These are phyloP conservation scores for Podospora sp. DNA, from an alignment of 495 filamentous ascomycete species.

Conservation along the genomic window DNA sequence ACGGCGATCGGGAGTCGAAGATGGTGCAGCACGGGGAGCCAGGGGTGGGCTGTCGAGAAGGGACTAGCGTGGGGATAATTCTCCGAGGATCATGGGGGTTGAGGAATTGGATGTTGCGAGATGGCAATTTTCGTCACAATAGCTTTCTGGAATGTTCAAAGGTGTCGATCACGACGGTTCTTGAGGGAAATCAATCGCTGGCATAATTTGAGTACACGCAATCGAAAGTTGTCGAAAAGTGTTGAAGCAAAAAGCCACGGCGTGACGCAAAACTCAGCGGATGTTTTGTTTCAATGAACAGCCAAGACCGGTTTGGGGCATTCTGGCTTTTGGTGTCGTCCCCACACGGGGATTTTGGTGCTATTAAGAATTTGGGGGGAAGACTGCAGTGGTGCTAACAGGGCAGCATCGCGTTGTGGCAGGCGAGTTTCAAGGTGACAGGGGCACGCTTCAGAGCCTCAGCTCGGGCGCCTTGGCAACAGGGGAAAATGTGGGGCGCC, in stretches of 20 bases:
- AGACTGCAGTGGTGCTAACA: neutral
- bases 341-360: neutral
- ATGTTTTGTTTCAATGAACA: neutral
- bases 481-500: neutral
- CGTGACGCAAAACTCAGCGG: neutral
- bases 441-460: constrained; percentile 6
- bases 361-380: neutral
- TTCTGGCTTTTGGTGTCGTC: neutral
- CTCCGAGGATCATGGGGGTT: neutral
- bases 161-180: neutral
- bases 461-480: neutral
- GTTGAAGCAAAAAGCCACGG: neutral
- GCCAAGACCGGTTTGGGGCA: neutral
- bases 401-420: neutral
- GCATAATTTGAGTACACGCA: neutral
- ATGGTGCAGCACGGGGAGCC: neutral
- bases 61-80: neutral
- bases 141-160: neutral
- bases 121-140: neutral
- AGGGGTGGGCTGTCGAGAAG: neutral
- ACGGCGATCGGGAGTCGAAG: neutral
- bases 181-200: neutral
- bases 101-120: neutral
- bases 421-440: constrained; percentile 5
- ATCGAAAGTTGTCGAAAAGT: neutral